Evolutionary conservation across 768 basidiomycete species (phyloP), one percentile per base, ranked within the genome.

Genomic region (Termitomyces titanicus): DNA sequence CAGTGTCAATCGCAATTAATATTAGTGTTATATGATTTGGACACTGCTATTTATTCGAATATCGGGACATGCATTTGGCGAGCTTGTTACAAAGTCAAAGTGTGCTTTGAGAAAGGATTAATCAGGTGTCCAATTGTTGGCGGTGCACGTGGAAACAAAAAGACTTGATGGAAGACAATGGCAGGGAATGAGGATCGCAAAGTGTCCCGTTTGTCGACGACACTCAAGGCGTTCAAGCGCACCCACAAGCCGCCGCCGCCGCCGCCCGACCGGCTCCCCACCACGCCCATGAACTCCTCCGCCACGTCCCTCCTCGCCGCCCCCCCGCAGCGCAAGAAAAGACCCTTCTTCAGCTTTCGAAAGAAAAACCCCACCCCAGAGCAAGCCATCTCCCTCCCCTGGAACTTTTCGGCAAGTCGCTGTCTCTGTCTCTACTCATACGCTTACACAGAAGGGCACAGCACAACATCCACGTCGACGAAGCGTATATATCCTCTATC

Each of bases 381-480:
- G 50, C 60, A 83, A 17, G 78, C 76, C 24, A 86, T 91, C 40
- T 84, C 86, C 0, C 58, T 73, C 57, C 89, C 89, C 4, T 89
- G 84, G 82, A 89, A 89, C 66, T 88, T 90, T 57, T 85, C 86
- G 79, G 86, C 83, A 64, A 44, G 80, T 68, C 24, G 43, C 3
- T 15, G 24, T 55, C 18, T 43, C 46, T 43, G 18, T 49, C n/a
- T 35, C 39, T 20, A 38, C 10, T 25, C 15, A 3, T 4, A n/a
- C 29, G 54, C 49, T 22, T 57, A 44, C 47, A 18, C 24, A n/a
- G n/a, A n/a, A n/a, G 17, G n/a, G 56, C 29, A 20, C 6, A 2
- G 87, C 88, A 91, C 64, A 79, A 90, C 63, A 82, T 90, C 33
- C 88, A 91, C 63, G 88, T 90, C 27, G 86, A 90, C 67, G 88